Conservation (phyloP, 805 yeast genomes). For the Saturnispora besseyi region DNA sequence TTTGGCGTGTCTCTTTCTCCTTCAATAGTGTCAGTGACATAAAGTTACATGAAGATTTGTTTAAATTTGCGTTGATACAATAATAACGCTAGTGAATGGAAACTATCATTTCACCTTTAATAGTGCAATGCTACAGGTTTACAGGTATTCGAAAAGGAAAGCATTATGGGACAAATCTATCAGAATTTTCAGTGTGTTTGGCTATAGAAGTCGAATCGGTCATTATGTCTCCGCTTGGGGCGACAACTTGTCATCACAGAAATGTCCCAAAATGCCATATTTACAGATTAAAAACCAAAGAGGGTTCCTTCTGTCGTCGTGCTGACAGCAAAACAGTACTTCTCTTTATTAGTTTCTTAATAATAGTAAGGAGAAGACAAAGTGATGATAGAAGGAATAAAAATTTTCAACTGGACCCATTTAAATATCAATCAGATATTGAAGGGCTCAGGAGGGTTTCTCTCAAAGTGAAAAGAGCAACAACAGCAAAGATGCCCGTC, state of each 20-base stretch:
- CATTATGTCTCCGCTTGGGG: constrained; percentile 65
- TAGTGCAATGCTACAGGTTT: not conserved
- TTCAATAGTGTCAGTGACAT: too few relatives aligned
- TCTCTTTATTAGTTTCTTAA: not conserved
- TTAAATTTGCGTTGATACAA: too few relatives aligned
- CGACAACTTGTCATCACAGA: constrained; percentile 61
- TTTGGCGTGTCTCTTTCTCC: too few relatives aligned
- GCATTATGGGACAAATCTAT: constrained; percentile 17
- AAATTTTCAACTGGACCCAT: not conserved
- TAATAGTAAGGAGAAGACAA: not conserved
- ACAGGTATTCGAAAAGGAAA: not conserved
- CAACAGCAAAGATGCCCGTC: not conserved
- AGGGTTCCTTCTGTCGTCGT: not conserved
- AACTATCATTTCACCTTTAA: not conserved
- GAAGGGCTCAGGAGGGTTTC: constrained; percentile 5
- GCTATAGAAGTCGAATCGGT: constrained; percentile 54
- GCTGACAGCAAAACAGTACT: not conserved
- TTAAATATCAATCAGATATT: not conserved
- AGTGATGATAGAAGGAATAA: not conserved
- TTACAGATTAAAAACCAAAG: not conserved
- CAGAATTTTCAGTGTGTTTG: constrained; percentile 62
- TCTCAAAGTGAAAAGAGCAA: not conserved
- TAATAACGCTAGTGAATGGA: too few relatives aligned
- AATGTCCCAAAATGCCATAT: not conserved
- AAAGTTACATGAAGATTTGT: too few relatives aligned